Percentiles rank a stretch among this genome's conserved stretches.
Conservation (phyloP, 1,284 basidiomycete genomes). For the Volvariella volvacea region DNA sequence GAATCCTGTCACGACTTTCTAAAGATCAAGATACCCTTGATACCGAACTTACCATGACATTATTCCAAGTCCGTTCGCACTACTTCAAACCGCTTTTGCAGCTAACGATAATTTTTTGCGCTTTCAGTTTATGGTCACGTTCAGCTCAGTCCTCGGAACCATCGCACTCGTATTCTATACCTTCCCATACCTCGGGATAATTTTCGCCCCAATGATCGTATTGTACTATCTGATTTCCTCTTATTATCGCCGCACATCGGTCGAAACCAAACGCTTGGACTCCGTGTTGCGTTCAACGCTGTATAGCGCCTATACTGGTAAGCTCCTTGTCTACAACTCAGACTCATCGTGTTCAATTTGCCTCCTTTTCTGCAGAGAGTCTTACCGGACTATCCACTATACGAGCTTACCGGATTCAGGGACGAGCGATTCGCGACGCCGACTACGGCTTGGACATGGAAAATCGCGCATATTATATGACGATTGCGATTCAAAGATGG, state of each 20-base stretch:
- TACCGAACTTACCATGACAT: conserved; percentile 36
- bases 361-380: conserved; percentile 23
- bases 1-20: conserved; percentile 52
- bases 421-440: conserved; percentile 39
- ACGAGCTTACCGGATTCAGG: conserved; percentile 36
- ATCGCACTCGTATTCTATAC: conserved; percentile 56
- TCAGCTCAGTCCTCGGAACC: conserved; percentile 45
- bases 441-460: conserved; percentile 65
- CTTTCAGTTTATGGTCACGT: conserved; percentile 38
- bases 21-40: conserved; percentile 61
- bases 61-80: conserved; percentile 31
- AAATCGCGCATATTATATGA: conserved; percentile 78
- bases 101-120: too few relatives aligned
- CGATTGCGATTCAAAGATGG: conserved; percentile 60
- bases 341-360: background rate
- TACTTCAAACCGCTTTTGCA: background rate
- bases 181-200: conserved; percentile 56
- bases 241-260: conserved; percentile 51
- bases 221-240: conserved; percentile 42
- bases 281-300: conserved; percentile 60
- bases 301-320: conserved; percentile 46
- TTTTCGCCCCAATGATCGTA: conserved; percentile 45
- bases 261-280: conserved; percentile 67
- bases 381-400: conserved; percentile 40
- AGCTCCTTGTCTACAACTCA: conserved; percentile 2